Percentiles rank a stretch among this genome's conserved stretches.
phyloP scores from a whole-genome alignment of 306 rosid species.

The Canavalia gladiata region DNA sequence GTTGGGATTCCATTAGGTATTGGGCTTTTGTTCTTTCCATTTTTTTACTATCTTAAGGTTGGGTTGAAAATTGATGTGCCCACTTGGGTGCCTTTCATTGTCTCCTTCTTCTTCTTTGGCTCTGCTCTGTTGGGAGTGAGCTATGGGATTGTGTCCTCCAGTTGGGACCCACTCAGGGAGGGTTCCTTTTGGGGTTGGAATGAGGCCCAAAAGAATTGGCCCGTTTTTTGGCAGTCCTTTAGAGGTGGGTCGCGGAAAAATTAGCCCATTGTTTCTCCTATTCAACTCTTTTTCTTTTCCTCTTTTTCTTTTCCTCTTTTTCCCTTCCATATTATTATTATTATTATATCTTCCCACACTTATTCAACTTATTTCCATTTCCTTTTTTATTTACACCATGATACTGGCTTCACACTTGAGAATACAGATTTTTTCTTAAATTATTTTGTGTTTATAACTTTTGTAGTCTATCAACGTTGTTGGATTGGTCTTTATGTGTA shows the following conservation, averaged over 20 bases:
- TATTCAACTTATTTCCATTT: not conserved
- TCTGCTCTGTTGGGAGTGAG: conserved; percentile 92
- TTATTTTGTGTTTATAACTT: not conserved
- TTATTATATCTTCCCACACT: not conserved
- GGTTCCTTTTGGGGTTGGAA: conserved; percentile 79
- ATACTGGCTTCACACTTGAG: not conserved
- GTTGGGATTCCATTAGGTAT: conserved; percentile 77
- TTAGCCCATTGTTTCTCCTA: conserved; percentile 36
- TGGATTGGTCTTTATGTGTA: not conserved
- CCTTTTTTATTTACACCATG: not conserved
- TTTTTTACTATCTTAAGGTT: conserved; percentile 84
- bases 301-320: not conserved
- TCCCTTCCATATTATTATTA: no score
- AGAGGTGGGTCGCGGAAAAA: conserved; percentile 59
- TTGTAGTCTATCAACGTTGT: not conserved
- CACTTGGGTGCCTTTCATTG: conserved; percentile 91
- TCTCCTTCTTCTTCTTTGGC: conserved; percentile 88
- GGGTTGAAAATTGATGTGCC: conserved; percentile 87
- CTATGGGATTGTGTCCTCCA: conserved; percentile 94
- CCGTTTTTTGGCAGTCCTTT: conserved; percentile 74
- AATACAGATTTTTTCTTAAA: not conserved
- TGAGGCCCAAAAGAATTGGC: conserved; percentile 82
- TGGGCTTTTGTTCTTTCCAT: conserved; percentile 88
- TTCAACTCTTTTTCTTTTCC: not conserved
- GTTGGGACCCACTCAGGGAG: conserved; percentile 86